Evolutionary conservation across 2,329 filamentous ascomycete species (phyloP).

Genomic region (Aspergillus hortae): DNA sequence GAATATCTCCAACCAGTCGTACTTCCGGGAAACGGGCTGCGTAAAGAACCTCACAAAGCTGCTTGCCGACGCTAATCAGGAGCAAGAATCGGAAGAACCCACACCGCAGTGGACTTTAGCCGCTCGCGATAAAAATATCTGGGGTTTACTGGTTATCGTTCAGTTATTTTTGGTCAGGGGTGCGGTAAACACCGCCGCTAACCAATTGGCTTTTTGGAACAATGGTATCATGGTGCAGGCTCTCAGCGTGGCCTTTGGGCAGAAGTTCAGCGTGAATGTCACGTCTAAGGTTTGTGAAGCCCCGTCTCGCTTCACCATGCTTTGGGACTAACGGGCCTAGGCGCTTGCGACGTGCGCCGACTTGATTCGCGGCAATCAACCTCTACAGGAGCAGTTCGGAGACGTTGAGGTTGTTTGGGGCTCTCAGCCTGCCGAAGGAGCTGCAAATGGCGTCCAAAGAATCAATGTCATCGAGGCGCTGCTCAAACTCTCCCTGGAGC

Average conservation of each 20-base stretch:
- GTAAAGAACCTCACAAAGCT: conserved; percentile 69
- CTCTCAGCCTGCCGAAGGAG: conserved; percentile 18
- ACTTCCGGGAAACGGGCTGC: conserved; percentile 87
- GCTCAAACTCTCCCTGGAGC: conserved; percentile 73
- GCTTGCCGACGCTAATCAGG: conserved; percentile 58
- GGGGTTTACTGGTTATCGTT: conserved; percentile 81
- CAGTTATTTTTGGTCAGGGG: conserved; percentile 80
- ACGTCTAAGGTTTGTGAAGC: conserved; percentile 64
- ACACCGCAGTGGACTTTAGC: conserved; percentile 71
- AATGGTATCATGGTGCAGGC: conserved; percentile 75
- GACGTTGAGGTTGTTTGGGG: conserved; percentile 67
- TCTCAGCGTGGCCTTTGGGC: conserved; percentile 77
- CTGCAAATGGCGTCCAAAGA: conserved; percentile 46
- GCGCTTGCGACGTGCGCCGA: conserved; percentile 83
- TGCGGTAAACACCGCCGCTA: conserved; percentile 74
- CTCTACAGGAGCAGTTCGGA: conserved; percentile 83
- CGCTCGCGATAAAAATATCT: conserved; percentile 84
- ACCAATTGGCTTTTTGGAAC: conserved; percentile 82
- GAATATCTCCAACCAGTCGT: conserved; percentile 87
- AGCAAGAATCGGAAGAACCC: conserved; percentile 54
- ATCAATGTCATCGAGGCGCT: conserved; percentile 93
- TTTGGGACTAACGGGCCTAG: conserved; percentile 38
- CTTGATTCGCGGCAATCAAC: conserved; percentile 75
- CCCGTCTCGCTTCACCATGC: neutral
- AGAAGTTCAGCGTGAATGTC: conserved; percentile 68